Percentiles rank a stretch among this genome's conserved stretches.
These are phyloP conservation scores for Monosporascus sp. DNA, from an alignment of 2,329 filamentous ascomycete species.

Conservation along the genomic window DNA sequence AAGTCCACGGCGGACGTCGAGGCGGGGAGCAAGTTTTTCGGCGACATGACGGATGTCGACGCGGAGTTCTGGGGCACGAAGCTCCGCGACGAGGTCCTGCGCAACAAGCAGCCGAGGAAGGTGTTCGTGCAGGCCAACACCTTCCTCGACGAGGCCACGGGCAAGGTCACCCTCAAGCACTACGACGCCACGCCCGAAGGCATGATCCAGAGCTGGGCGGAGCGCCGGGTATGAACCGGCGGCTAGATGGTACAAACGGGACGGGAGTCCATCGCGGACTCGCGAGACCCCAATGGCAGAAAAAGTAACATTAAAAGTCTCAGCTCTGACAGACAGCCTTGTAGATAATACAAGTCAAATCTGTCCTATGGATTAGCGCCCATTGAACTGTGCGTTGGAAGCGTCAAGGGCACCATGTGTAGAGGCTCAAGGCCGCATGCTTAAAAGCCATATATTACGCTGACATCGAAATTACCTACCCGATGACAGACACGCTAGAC, in stretches of 20 bases:
- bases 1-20: constrained; percentile 84
- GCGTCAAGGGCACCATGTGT: too few relatives aligned
- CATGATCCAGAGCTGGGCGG: constrained; percentile 77
- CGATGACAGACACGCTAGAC: too few relatives aligned
- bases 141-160: constrained; percentile 59
- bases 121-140: constrained; percentile 96
- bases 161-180: constrained; percentile 72
- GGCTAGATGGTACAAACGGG: neutral
- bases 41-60: constrained; percentile 76
- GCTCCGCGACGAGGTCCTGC: constrained; percentile 69
- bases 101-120: constrained; percentile 77
- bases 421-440: too few relatives aligned
- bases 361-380: too few relatives aligned
- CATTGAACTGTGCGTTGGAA: too few relatives aligned
- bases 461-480: too few relatives aligned
- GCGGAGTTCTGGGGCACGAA: constrained; percentile 77
- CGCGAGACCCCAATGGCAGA: too few relatives aligned
- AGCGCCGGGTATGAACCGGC: constrained; percentile 42
- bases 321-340: too few relatives aligned
- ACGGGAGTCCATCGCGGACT: neutral
- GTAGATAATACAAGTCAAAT: too few relatives aligned
- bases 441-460: too few relatives aligned
- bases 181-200: constrained; percentile 78
- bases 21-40: constrained; percentile 73
- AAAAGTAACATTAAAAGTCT: too few relatives aligned